These are phyloP conservation scores for Lignosus rhinocerotis DNA, from an alignment of 1,284 basidiomycete species.

Conservation along the genomic window DNA sequence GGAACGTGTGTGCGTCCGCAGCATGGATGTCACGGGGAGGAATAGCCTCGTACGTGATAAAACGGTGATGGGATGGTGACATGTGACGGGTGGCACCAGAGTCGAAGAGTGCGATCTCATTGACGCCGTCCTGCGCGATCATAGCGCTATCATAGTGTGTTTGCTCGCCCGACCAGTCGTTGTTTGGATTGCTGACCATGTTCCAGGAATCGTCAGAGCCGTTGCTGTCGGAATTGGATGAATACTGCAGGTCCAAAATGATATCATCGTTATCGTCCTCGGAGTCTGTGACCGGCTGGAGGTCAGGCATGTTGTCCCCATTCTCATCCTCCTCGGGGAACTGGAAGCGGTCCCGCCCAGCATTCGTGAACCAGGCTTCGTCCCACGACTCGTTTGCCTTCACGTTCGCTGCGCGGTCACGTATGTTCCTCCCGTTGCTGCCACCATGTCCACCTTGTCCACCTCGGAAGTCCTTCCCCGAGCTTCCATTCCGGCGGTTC, in stretches of 20 bases:
- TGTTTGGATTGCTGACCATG: background rate
- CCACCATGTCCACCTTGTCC: background rate
- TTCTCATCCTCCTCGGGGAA: background rate
- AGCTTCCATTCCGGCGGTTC: background rate
- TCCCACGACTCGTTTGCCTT: no score
- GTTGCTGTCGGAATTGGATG: background rate
- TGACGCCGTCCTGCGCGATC: background rate
- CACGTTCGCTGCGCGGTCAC: no score
- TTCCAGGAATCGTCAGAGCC: background rate
- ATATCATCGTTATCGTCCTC: no score
- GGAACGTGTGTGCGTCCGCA: slow-evolving; percentile 39
- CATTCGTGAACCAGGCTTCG: no score
- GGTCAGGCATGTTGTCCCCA: slow-evolving; percentile 1
- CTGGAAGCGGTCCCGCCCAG: no score
- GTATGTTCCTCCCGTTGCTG: no score
- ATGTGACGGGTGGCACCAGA: slow-evolving; percentile 42
- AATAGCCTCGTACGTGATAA: slow-evolving; percentile 34
- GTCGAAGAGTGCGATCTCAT: slow-evolving; percentile 32
- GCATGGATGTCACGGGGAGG: slow-evolving; percentile 31
- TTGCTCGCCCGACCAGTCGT: background rate
- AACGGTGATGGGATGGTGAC: slow-evolving; percentile 37
- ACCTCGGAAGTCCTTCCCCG: no score
- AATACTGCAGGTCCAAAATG: no score
- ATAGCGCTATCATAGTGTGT: background rate
- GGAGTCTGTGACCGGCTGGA: no score